Base-by-base conservation (phyloP, 805 yeast species). In the Henningerozyma blattae region DNA sequence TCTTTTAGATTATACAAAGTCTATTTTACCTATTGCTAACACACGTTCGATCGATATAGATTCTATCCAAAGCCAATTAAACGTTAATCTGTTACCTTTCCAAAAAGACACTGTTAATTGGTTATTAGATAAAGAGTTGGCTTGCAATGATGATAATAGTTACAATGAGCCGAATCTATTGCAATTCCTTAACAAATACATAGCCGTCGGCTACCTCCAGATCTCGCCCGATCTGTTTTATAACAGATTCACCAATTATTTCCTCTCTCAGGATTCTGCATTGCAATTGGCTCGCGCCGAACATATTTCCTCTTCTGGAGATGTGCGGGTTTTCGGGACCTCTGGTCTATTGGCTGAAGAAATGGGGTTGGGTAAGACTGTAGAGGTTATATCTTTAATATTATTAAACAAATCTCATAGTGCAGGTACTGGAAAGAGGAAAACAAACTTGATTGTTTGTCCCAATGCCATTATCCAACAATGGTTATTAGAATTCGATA, bases 361-460 rank as follows among this genome's bases (percentile, higher is more conserved):
- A 55, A 91, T 91, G 98, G 98, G 98, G 0, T 65, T 91, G 6
- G 98, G 98, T 0, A 91, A 91, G 50, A 89, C 98, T 0, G 75
- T 91, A 4, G 98, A 91, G 52, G 64, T 86, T 12, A 63, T 83
- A 2, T 64, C 94, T 0, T 58, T 89, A 27, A 58, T 80, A 0
- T 49, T 75, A 2, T 48, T 76, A 32, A 79, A 91, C 51, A 75
- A 62, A 22, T 32, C 39, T 12, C 47, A 37, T 22, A 18, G 35
- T 4, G 44, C 49, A 1, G 37, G 34, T 15, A 46, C 48, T 14
- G 43, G 39, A 2, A 56, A 57, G 38, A 27, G 28, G 22, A 70
- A 66, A 39, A 62, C 78, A 0, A 77, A 75, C 41, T 59, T 91
- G 28, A 77, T 91, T 18, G 75, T 91, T 3, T 81, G 93, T 15